Evolutionary conservation across 495 filamentous ascomycete species (phyloP), one percentile per base, ranked within the genome.

Genomic region (Daldinia decipiens): DNA sequence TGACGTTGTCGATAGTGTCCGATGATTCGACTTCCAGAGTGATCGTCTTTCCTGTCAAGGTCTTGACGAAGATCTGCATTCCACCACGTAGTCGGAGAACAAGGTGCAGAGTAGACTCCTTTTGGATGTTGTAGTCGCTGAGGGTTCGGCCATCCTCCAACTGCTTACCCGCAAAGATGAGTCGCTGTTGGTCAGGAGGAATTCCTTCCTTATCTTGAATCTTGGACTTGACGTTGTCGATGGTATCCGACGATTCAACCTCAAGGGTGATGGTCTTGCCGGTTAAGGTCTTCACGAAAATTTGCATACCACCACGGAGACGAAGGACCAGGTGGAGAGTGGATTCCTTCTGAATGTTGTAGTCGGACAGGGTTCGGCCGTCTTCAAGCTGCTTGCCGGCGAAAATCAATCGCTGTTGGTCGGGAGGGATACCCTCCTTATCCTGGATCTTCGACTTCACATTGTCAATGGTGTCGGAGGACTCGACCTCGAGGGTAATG

Each of bases 141-240:
- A 99, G 85, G n/a, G 95, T 98, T 17, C 95, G 92, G 26, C 90
- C 90, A 75, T 93, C 90, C 75, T 93, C 87, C 8, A 89, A 71
- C 74, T 89, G 87, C 83, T 87, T 99, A 78, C 95, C 95, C 74
- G 95, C 95, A 81, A 98, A 99, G 86, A 99, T 99, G 73, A 99
- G 87, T 74, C 95, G 96, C 85, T 99, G 96, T 81, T 99, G 95
- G 83, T 99, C 95, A 19, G 95, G 95, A 60, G 96, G 96, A 70
- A 99, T 99, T 72, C 95, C 96, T 85, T 98, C 95, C 91, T 99
- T 99, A 83, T 98, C 93, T 79, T 97, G 94, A 62, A 97, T 97
- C 86, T 97, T 97, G 3, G 83, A 85, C 85, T 97, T 97, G 5
- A 97, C 94, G 68, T 97, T 97, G 79, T 97, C 94, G 70, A 97